phyloP scores from a whole-genome alignment of 768 basidiomycete genomes.

The Myochromella boudieri region DNA sequence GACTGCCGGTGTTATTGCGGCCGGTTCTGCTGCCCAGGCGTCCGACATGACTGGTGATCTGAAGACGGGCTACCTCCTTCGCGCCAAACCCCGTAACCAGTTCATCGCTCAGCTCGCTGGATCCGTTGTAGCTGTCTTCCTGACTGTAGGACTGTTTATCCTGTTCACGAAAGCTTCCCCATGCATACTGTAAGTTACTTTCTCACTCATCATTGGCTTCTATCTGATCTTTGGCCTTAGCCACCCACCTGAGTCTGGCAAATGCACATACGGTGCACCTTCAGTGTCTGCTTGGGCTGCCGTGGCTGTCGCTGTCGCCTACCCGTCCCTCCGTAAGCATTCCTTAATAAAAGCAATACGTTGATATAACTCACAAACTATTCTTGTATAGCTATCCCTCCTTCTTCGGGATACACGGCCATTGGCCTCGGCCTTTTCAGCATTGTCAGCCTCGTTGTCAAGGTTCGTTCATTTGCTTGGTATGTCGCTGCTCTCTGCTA shows the following conservation, averaged over 20 bases:
- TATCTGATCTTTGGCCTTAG: constrained; percentile 15
- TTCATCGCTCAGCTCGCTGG: constrained; percentile 62
- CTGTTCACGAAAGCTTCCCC: constrained; percentile 63
- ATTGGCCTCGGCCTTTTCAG: constrained; percentile 50
- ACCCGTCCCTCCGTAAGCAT: constrained; percentile 44
- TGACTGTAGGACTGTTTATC: constrained; percentile 56
- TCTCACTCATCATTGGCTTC: background rate
- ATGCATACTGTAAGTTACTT: constrained; percentile 48
- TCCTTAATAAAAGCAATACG: no score
- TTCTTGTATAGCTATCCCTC: constrained; percentile 43
- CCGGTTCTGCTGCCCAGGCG: constrained; percentile 55
- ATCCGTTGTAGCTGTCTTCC: constrained; percentile 59
- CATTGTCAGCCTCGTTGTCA: constrained; percentile 43
- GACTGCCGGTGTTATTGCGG: constrained; percentile 52
- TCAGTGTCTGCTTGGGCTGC: constrained; percentile 58
- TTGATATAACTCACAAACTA: no score
- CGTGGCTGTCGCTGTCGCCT: constrained; percentile 51
- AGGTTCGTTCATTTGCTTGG: constrained; percentile 21
- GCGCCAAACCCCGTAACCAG: constrained; percentile 62
- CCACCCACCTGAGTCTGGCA: constrained; percentile 23
- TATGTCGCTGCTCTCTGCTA: background rate
- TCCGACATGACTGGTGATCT: constrained; percentile 68
- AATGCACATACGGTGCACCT: constrained; percentile 56
- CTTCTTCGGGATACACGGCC: constrained; percentile 57
- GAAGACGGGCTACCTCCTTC: constrained; percentile 68